A percentile compares a stretch with the other conserved stretches of the same genome.
These are phyloP conservation scores for Stevia rebaudiana DNA, from an alignment of 140 eudicot genomes.

Conservation along the genomic window DNA sequence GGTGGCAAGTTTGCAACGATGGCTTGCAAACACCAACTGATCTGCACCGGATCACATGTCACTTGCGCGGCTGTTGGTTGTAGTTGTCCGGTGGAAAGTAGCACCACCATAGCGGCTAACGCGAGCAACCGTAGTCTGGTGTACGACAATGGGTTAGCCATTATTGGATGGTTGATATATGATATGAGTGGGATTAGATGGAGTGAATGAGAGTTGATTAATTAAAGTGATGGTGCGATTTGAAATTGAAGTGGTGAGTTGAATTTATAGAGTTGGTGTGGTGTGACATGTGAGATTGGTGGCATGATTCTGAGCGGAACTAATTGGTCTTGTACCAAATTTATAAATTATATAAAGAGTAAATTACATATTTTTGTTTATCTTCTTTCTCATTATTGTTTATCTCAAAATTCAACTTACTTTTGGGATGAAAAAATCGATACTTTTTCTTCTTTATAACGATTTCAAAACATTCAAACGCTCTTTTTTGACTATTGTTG, in stretches of 20 bases:
- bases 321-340: too few relatives aligned
- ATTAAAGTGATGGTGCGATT: conserved; percentile 6
- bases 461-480: too few relatives aligned
- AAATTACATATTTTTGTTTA: too few relatives aligned
- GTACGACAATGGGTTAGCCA: not conserved
- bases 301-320: conserved; percentile 13
- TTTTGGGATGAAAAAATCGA: too few relatives aligned
- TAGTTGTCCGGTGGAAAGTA: conserved; percentile 8
- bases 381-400: too few relatives aligned
- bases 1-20: conserved; percentile 22
- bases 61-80: conserved; percentile 6
- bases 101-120: conserved; percentile 4
- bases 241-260: conserved; percentile 8
- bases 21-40: conserved; percentile 35
- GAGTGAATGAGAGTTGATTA: not conserved
- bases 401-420: too few relatives aligned
- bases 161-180: not conserved
- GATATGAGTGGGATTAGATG: not conserved
- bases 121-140: not conserved
- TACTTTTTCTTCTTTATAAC: too few relatives aligned
- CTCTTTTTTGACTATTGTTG: too few relatives aligned
- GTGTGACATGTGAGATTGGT: not conserved
- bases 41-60: conserved; percentile 25
- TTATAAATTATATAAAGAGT: too few relatives aligned
- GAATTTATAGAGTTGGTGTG: conserved; percentile 18